phyloP scores from a whole-genome alignment of 768 basidiomycete species.

The Mycena belliarum region DNA sequence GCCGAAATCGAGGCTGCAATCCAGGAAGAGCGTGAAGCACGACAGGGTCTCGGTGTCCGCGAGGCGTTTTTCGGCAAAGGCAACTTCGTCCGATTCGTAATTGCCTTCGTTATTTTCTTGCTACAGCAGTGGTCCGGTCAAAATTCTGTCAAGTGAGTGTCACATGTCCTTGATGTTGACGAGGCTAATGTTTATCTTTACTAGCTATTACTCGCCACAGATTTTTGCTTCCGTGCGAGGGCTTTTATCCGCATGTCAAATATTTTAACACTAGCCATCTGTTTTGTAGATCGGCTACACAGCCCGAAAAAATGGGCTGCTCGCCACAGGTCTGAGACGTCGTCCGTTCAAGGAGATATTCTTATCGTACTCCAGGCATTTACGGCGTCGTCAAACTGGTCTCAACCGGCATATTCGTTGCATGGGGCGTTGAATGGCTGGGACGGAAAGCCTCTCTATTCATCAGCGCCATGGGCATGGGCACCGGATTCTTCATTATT shows the following conservation, averaged over 20 bases:
- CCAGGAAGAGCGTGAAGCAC: constrained; percentile 66
- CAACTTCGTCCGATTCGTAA: constrained; percentile 80
- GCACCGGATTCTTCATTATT: constrained; percentile 76
- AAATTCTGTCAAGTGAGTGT: constrained; percentile 63
- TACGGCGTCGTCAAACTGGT: constrained; percentile 61
- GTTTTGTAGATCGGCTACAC: constrained; percentile 67
- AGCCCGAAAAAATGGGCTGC: constrained; percentile 56
- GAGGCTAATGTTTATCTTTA: not conserved
- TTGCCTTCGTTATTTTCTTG: constrained; percentile 78
- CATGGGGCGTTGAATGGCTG: constrained; percentile 64
- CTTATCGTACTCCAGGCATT: not conserved
- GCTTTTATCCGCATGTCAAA: constrained; percentile 19
- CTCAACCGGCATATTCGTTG: constrained; percentile 65
- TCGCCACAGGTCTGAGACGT: constrained; percentile 61
- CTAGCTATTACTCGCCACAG: constrained; percentile 75
- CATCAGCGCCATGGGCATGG: constrained; percentile 80
- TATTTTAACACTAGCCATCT: not conserved
- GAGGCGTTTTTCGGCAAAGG: constrained; percentile 83
- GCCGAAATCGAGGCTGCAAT: constrained; percentile 85
- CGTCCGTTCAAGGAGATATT: not conserved
- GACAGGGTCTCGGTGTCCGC: constrained; percentile 61
- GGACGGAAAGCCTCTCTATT: constrained; percentile 73
- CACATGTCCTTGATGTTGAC: not conserved
- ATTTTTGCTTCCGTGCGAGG: constrained; percentile 61
- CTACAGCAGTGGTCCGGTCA: constrained; percentile 86